Evolutionary conservation across 2,329 filamentous ascomycete species (phyloP), one percentile per base, ranked within the genome.

Genomic region (Paecilomyces variotii): DNA sequence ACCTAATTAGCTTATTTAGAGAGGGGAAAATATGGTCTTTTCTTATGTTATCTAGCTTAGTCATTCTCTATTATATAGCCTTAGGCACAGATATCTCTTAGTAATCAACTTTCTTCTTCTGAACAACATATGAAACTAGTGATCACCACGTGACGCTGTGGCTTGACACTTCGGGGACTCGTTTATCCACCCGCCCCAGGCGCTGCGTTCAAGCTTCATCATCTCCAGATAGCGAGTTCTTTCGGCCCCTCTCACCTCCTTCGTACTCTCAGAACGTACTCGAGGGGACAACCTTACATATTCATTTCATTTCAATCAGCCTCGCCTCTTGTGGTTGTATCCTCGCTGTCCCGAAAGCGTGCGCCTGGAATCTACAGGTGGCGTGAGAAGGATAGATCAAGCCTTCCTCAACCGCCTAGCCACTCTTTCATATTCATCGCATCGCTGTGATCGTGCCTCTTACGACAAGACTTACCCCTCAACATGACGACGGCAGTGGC

Each of bases 401-500:
- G 50, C 50, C 27, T 52, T 52, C 25, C 9, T 28, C 50, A 26
- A 14, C 14, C 14, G 10, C 24, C 50, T 52, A 45, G 39, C 12
- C n/a, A 24, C 50, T 26, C 19, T 28, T 56, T 30, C 9, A 39
- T 52, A 57, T 56, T 2, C 51, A 30, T 49, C 53, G 54, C 60
- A 56, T 57, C 49, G 25, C 51, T 14, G 34, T 54, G 57, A 55
- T 53, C 58, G 39, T 52, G 30, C 45, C 55, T 45, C 49, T 26
- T 34, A 32, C 54, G 59, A 61, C 56, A n/a, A 64, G 66, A 64
- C 55, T 64, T 52, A 60, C 60, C 9, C 14, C 11, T 28, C 53
- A 67, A 59, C 58, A 97, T 97, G 90, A 81, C 90, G 65, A 83
- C 90, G 75, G 87, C 91, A 72, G 82, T 95, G 63, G 79, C 84